Evolutionary conservation across 139 green algal species (phyloP).

Genomic region (Ostreobium quekettii): DNA sequence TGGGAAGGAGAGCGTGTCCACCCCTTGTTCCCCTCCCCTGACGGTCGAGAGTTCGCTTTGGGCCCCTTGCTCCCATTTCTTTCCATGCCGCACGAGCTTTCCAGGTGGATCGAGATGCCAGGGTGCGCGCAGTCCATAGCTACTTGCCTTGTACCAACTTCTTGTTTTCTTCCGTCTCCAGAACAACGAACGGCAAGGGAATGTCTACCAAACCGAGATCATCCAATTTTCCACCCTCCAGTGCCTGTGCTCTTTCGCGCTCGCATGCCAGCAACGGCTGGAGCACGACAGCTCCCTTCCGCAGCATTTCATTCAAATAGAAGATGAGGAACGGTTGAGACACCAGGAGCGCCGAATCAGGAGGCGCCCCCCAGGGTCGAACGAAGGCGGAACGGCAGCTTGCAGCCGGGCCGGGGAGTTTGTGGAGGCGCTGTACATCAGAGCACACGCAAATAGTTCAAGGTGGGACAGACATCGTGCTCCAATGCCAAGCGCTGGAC

Average conservation of each 20-base stretch:
- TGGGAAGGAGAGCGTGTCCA: too few species aligned
- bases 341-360: conserved; percentile 25
- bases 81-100: neutral
- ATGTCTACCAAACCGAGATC: conserved; percentile 11
- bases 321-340: conserved; percentile 50
- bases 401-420: neutral
- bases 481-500: neutral
- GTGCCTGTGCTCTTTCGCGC: neutral
- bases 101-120: neutral
- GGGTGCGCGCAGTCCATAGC: neutral
- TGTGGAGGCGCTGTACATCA: conserved; percentile 12
- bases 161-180: neutral
- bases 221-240: neutral
- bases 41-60: too few species aligned
- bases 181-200: conserved; percentile 1
- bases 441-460: neutral
- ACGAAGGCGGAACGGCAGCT: neutral
- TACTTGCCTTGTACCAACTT: neutral
- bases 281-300: conserved; percentile 56
- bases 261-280: conserved; percentile 45
- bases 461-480: neutral
- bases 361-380: neutral
- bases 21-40: too few species aligned
- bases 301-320: conserved; percentile 63
- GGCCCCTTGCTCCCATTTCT: too few species aligned